Evolutionary conservation across 805 yeast species (phyloP).

Genomic region (Starmerella apis): DNA sequence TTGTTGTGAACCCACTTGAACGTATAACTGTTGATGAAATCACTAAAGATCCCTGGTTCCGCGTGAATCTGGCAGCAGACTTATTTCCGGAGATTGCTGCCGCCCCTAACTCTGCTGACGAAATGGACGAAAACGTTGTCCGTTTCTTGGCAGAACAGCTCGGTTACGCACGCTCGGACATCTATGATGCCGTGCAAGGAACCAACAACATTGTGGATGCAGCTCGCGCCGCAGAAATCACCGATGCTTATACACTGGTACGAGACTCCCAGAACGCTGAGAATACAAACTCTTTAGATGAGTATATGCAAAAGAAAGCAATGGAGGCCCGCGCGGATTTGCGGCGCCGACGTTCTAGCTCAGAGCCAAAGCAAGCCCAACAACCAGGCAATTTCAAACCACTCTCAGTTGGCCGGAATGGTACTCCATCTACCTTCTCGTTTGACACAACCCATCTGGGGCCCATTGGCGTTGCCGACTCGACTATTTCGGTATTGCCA

Average conservation of each 20-base stretch:
- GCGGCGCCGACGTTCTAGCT: constrained; percentile 8
- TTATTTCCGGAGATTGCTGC: constrained; percentile 47
- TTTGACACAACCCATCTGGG: constrained; percentile 34
- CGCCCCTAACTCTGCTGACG: constrained; percentile 15
- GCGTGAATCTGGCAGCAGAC: constrained; percentile 66
- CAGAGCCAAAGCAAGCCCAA: not conserved
- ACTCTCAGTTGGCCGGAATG: constrained; percentile 21
- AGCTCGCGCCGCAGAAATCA: constrained; percentile 50
- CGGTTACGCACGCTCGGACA: constrained; percentile 84
- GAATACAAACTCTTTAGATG: constrained; percentile 20
- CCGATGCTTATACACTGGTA: constrained; percentile 77
- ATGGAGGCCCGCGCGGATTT: constrained; percentile 12
- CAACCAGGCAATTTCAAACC: constrained; percentile 15
- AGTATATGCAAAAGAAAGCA: constrained; percentile 22
- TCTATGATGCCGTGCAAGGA: constrained; percentile 46
- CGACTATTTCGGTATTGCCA: constrained; percentile 86
- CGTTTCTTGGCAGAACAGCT: constrained; percentile 64
- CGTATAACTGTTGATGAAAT: constrained; percentile 88
- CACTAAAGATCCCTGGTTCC: constrained; percentile 91
- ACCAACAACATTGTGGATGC: constrained; percentile 36
- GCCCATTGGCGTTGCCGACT: constrained; percentile 31
- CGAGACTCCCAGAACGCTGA: constrained; percentile 54
- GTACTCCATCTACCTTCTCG: constrained; percentile 33
- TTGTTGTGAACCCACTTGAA: constrained; percentile 87
- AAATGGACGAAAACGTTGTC: constrained; percentile 64